Evolutionary conservation across 805 yeast species (phyloP), one percentile per base, ranked within the genome.

Genomic region (Debaryomyces hansenii): DNA sequence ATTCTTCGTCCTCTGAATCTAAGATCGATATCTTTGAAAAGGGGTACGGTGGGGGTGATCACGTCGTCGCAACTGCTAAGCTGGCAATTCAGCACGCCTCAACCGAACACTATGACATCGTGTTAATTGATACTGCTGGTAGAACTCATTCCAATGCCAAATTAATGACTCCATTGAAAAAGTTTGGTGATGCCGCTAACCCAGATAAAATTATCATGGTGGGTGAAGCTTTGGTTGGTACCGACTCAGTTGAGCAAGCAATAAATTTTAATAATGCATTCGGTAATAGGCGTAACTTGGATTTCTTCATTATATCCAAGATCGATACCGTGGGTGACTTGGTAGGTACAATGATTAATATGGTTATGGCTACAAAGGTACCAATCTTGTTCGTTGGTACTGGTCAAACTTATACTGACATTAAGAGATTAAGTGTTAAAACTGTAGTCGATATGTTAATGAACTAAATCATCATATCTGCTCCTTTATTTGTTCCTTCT

Each of bases 191-290:
- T 58, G 91, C 95, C 41, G 98, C 98, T 2, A 79, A 89, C 41
- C 99, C 98, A 0, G 94, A 92, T 67, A 92, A 89, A 64, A 92
- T 92, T 58, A 91, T 92, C 60, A 94, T 94, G 98, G 99, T 92
- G 15, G 98, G 97, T 36, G 99, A 92, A 67, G 99, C 99, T 0
- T 73, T 92, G 33, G 98, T 92, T 1, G 99, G 99, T 14, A 91
- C 98, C 0, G 99, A 92, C 63, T 89, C 97, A 1, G 97, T 94
- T 3, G 87, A 87, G 65, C 99, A 92, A 65, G 98, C 98, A 0
- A 81, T 82, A 43, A 91, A 94, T 63, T 92, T 92, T 72, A 91
- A 92, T 62, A 82, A 83, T 56, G 97, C 97, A 0, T 92, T 94
- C 68, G 98, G 98, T 16, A 83, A 84, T 46, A 79, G 77, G 33